phyloP scores from a whole-genome alignment of 345 rosid species.

The Sonneratia caseolaris region DNA sequence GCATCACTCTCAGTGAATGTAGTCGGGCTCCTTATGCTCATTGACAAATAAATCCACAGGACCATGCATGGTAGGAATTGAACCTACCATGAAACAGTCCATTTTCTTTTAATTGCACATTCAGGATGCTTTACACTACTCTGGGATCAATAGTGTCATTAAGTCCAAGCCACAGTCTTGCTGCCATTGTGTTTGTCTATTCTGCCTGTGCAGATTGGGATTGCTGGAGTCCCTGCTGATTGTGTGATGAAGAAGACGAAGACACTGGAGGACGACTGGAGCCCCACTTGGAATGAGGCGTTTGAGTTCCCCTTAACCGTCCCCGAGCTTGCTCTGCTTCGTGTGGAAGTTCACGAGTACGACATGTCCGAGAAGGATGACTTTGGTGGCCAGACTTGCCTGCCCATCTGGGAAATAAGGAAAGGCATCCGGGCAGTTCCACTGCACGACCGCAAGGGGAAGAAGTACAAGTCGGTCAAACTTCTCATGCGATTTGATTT shows the following conservation, averaged over 20 bases:
- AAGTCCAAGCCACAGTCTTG: too few species aligned
- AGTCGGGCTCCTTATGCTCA: neutral
- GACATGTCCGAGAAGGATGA: constrained; percentile 88
- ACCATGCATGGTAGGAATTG: neutral
- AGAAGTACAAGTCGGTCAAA: constrained; percentile 53
- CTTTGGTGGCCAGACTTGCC: constrained; percentile 85
- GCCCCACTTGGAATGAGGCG: constrained; percentile 69
- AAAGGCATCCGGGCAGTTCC: constrained; percentile 68
- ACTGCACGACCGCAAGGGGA: constrained; percentile 38
- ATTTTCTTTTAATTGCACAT: neutral
- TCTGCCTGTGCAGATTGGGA: constrained; percentile 44
- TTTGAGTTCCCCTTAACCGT: constrained; percentile 79
- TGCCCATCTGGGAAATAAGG: constrained; percentile 63
- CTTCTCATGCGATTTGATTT: constrained; percentile 70
- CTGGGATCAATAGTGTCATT: neutral
- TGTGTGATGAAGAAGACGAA: constrained; percentile 63
- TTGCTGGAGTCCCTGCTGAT: constrained; percentile 82
- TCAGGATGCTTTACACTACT: neutral
- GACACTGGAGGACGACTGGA: constrained; percentile 65
- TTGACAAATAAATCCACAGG: neutral
- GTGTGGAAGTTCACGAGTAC: constrained; percentile 81
- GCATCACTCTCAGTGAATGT: neutral
- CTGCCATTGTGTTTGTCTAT: neutral
- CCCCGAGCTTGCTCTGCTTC: constrained; percentile 72
- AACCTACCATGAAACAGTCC: neutral